Base-by-base conservation (phyloP, 73 alveolate genomes). In the Paramecium biaurelia region DNA sequence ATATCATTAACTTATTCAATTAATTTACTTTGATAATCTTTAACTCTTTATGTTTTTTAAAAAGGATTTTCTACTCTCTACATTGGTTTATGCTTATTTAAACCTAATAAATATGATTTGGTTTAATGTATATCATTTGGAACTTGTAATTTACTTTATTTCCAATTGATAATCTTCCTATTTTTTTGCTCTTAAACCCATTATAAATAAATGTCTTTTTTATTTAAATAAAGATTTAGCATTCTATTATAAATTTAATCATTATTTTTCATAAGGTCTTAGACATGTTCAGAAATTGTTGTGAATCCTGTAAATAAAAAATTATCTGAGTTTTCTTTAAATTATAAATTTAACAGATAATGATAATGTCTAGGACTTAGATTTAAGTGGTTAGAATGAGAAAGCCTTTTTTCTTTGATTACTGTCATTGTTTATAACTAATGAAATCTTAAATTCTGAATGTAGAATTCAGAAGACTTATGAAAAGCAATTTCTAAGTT, bases 1-100 rank as follows among this genome's bases (percentile, higher is more conserved):
- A 74, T 74, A 37, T 74, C 87, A 74, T 74, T 74, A 18, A 74
- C 87, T 74, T 74, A 34, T 37, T 41, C 57, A 3, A 74, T 74
- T 7, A 74, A 41, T 74, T 74, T 34, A 9, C 14, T 74, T 74
- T 74, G 4, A 6, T 23, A 21, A n/a, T 74, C 87, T 37, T 37
- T 74, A 28, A 34, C 5, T 74, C 45, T 74, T 74, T 74, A 32
- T 34, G 87, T 74, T 10, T 74, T 1, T 37, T 74, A 34, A 37
- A 74, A 74, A 4, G 87, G 87, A 74, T 74, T 74, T 34, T 74
- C 37, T 11, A 41, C 32, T 74, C 87, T 74, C 8, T 37, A 12
- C 87, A 74, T 74, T 4, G 68, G 67, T 37, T 74, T 74, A 0
- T 12, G 5, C 18, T 37, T 37, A 34, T 28, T 74, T 74, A 26